These are phyloP conservation scores for Wickerhamiella kurtzmanii DNA, from an alignment of 805 yeast genomes.

Conservation along the genomic window DNA sequence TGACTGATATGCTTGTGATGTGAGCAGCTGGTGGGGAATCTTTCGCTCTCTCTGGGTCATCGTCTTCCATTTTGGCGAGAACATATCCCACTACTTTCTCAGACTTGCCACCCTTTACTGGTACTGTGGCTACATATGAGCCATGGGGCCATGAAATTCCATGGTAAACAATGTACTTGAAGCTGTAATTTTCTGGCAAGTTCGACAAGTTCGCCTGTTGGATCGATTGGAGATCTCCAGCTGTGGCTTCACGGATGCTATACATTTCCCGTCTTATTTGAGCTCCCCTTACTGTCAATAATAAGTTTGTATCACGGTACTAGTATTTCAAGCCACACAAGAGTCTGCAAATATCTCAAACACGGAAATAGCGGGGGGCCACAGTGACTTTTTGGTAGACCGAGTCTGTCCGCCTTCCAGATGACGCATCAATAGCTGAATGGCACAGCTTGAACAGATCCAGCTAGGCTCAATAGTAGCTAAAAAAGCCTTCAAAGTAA, in stretches of 20 bases:
- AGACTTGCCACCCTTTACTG: conserved; percentile 50
- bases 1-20: conserved; percentile 83
- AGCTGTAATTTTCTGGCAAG: conserved; percentile 85
- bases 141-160: conserved; percentile 95
- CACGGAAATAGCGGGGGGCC: neutral
- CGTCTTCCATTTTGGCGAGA: conserved; percentile 92
- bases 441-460: too few species aligned
- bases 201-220: conserved; percentile 88
- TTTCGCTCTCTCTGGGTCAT: conserved; percentile 24
- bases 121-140: conserved; percentile 68
- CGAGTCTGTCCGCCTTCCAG: too few species aligned
- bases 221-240: conserved; percentile 82
- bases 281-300: too few species aligned
- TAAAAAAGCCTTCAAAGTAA: too few species aligned
- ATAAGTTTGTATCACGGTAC: too few species aligned
- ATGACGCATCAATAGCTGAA: too few species aligned
- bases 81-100: conserved; percentile 94
- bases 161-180: conserved; percentile 90
- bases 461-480: too few species aligned
- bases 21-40: conserved; percentile 59
- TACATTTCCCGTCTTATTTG: too few species aligned
- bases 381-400: neutral
- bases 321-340: too few species aligned
- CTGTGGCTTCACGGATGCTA: conserved; percentile 76
- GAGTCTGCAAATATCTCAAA: neutral